These are phyloP conservation scores for Tolypocladium endophyticum DNA, from an alignment of 2,329 filamentous ascomycete species.

Conservation along the genomic window DNA sequence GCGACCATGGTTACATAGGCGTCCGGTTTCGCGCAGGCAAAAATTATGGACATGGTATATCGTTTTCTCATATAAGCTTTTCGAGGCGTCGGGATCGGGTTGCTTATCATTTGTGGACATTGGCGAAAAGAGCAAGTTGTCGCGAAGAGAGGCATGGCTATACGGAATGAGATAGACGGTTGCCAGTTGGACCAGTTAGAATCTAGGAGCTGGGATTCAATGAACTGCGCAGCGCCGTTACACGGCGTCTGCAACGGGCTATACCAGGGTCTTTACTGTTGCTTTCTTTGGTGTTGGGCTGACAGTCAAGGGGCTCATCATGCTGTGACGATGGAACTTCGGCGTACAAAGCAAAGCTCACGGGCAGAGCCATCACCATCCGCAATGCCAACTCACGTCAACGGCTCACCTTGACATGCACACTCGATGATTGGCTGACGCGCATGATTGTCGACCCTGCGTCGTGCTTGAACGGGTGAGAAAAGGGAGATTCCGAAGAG, in stretches of 20 bases:
- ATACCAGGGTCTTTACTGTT: not conserved
- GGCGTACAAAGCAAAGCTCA: not conserved
- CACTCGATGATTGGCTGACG: not conserved
- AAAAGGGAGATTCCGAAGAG: not conserved
- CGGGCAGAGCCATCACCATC: not conserved
- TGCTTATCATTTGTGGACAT: not conserved
- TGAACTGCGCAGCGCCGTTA: conserved; percentile 2
- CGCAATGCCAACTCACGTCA: not conserved
- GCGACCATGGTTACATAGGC: not conserved
- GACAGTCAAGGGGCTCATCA: not conserved
- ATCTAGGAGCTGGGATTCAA: conserved; percentile 4
- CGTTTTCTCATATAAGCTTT: not conserved
- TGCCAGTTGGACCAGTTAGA: conserved; percentile 6
- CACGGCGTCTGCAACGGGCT: conserved; percentile 4
- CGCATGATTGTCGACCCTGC: not conserved
- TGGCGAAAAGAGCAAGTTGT: not conserved
- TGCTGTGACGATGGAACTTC: not conserved
- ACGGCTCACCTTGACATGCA: not conserved
- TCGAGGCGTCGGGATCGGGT: not conserved
- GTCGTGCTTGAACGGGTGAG: not conserved
- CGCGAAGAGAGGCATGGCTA: not conserved
- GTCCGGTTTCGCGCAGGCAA: not conserved
- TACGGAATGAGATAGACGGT: not conserved
- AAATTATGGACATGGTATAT: not conserved
- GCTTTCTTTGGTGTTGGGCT: not conserved